Base-by-base conservation (phyloP, 768 basidiomycete genomes). In the Xanthoconium purpureum region DNA sequence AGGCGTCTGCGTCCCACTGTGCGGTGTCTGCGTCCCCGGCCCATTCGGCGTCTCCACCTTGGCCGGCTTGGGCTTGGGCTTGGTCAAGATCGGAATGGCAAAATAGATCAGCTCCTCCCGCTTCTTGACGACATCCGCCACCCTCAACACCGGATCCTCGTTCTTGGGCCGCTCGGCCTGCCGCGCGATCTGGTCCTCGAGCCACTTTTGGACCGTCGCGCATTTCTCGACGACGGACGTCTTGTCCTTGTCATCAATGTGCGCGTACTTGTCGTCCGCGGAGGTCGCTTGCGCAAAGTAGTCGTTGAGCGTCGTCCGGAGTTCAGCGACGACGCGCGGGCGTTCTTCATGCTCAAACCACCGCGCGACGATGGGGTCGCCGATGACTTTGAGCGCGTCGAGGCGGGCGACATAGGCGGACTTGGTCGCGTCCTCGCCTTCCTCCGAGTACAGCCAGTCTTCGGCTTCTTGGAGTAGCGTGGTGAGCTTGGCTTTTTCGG, bases 401-500 rank as follows among this genome's bases (percentile, higher is more conserved):
- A 98, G 84, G 52, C 88, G 87, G 35, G 79, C 61, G 63, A 93
- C 87, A 74, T 99, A 98, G n/a, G 88, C 90, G 0, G 93, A 96
- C 75, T 98, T 99, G 68, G 83, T 84, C 37, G 96, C 91, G 56
- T 98, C 94, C 75, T 98, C 96, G 63, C 95, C 84, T 65, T 98
- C 97, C 59, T 98, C 95, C 37, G 85, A 83, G 84, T 98, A 98
- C 32, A 99, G 81, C 96, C 96, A 99, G 69, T 96, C 91, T 72
- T 98, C 95, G 7, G 93, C 86, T 60, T 87, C 87, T 54, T 81
- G 77, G 33, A 95, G 80, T 44, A 85, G 82, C 18, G 67, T 74
- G 30, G 92, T 77, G 37, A 98, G 84, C 58, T 83, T 83, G 59
- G 82, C 72, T 77, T 94, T 95, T 76, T 98, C 96, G 13, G 76